Evolutionary conservation across 768 basidiomycete species (phyloP), one percentile per base, ranked within the genome.

Genomic region (Chlorophyllum brunneum): DNA sequence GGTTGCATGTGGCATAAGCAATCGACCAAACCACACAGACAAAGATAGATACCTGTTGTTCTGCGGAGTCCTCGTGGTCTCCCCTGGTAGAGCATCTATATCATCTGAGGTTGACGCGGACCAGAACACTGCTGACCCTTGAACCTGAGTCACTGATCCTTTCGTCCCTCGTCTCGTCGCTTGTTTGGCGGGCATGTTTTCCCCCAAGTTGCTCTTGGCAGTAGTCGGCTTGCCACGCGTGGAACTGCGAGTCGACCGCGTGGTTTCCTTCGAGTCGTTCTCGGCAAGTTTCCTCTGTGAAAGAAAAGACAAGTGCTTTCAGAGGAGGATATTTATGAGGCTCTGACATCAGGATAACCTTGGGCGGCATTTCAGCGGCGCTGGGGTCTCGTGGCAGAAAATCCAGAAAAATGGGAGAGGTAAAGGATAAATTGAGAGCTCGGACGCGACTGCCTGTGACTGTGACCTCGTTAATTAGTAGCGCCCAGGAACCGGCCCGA

Each of bases 211-310:
- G 37, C 64, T 59, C 52, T 67, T 68, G 22, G 57, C 56, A 26
- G 62, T 51, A 10, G 59, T 56, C 38, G 65, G 56, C 53, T 66
- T 68, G 20, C 56, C 58, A 53, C 75, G 74, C 34, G 74, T 60
- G 13, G 79, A 76, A 55, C 72, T 75, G 47, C 71, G 75, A 30
- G 76, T 77, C 29, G 70, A 60, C 64, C 77, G 75, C 59, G 77
- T 67, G 56, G 75, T 65, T 27, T 64, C 66, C 26, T 56, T 44
- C 27, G 60, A 60, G 49, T 67, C 40, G 33, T 75, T 74, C 26
- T 75, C 76, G 20, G 66, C 65, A 65, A 78, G 82, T 71, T 86
- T 88, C 58, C 85, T 72, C 86, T 88, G 61, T 8, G 9, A 26
- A 39, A 51, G 45, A 51, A n/a, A 15, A 34, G 47, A 44, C 39